Conservation (phyloP, 257 asterid species). For the Lycium barbarum region DNA sequence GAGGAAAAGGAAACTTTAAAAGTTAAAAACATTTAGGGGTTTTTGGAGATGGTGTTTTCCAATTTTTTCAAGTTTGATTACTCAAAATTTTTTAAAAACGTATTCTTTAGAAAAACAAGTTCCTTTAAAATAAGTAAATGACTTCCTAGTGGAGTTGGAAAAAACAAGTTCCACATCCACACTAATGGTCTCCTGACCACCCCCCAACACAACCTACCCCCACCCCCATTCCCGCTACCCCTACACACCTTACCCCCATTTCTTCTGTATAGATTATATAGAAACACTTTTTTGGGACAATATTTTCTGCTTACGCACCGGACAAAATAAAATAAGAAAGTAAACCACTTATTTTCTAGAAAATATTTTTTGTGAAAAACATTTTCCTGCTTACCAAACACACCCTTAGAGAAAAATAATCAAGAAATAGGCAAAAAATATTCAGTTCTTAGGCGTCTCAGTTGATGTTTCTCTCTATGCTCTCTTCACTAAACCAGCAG, state of each 20-base stretch:
- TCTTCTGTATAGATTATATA: background rate
- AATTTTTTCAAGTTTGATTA: background rate
- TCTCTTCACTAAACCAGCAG: background rate
- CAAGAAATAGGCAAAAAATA: background rate
- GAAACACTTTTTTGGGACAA: background rate
- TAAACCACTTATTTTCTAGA: background rate
- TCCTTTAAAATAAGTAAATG: background rate
- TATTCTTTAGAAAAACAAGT: background rate
- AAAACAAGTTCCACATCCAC: background rate
- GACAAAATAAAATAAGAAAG: background rate
- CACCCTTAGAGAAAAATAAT: background rate
- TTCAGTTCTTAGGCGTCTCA: background rate
- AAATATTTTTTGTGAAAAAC: background rate
- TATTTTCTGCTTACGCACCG: background rate
- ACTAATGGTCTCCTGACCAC: background rate
- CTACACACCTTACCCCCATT: background rate
- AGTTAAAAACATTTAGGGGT: background rate
- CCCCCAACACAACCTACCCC: background rate
- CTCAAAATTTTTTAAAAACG: background rate
- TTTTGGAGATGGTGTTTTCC: background rate
- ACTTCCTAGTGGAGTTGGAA: background rate
- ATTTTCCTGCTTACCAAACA: background rate
- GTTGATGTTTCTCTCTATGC: background rate
- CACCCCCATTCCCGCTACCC: background rate
- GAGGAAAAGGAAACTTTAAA: background rate